phyloP scores from a whole-genome alignment of 176 grass and related monocot species.

The Neostapfia colusana region DNA sequence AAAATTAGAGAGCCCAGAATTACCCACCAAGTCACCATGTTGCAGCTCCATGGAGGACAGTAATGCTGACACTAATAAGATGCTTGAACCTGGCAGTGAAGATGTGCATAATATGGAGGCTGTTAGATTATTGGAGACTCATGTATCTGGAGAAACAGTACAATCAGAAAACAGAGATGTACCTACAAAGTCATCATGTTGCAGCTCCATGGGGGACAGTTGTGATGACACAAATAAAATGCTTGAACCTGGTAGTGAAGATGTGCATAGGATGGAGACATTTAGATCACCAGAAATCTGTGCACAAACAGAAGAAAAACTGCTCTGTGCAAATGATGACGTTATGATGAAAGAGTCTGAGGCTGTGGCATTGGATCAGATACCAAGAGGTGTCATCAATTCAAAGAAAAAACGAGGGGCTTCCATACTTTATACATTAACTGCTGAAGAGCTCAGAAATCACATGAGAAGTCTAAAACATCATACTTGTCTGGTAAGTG shows the following conservation, averaged over 20 bases:
- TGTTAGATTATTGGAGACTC: slow-evolving; percentile 9
- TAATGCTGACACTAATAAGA: slow-evolving; percentile 19
- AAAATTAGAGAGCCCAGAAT: slow-evolving; percentile 34
- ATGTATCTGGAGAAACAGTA: slow-evolving; percentile 29
- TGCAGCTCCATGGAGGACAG: slow-evolving; percentile 29
- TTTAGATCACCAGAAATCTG: not conserved
- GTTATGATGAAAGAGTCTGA: slow-evolving; percentile 32
- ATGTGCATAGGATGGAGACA: slow-evolving; percentile 17
- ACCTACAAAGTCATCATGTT: slow-evolving; percentile 29
- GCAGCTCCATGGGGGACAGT: slow-evolving; percentile 20
- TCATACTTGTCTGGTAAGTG: slow-evolving; percentile 49
- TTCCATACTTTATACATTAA: slow-evolving; percentile 85
- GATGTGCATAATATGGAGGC: slow-evolving; percentile 13
- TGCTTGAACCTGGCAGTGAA: slow-evolving; percentile 9
- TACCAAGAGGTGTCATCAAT: slow-evolving; percentile 20
- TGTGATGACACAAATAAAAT: slow-evolving; percentile 13
- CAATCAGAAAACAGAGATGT: slow-evolving; percentile 36
- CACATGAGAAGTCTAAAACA: slow-evolving; percentile 77
- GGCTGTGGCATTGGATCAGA: slow-evolving; percentile 26
- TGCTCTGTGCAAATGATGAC: slow-evolving; percentile 22
- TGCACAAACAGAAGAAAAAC: slow-evolving; percentile 33
- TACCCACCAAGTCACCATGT: slow-evolving; percentile 27
- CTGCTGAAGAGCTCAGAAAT: slow-evolving; percentile 56
- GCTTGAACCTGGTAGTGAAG: not conserved
- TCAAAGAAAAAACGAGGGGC: slow-evolving; percentile 44